Conservation (phyloP, 257 asterid genomes). For the Forsythia viridissima region DNA sequence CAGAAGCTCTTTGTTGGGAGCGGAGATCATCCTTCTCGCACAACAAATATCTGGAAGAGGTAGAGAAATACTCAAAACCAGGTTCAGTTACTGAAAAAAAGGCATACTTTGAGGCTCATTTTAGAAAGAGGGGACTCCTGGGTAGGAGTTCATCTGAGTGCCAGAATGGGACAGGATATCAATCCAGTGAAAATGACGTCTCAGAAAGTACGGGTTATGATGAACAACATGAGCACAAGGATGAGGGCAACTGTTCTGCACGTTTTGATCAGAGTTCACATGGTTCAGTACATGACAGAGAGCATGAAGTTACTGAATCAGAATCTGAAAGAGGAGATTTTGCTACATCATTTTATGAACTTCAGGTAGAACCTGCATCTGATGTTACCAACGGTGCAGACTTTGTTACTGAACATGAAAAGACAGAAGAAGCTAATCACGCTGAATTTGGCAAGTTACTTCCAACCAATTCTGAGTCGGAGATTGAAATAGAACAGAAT, state of each 20-base stretch:
- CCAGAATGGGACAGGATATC: conserved; percentile 37
- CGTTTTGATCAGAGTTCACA: conserved; percentile 28
- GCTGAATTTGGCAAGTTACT: conserved; percentile 23
- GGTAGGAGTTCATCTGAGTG: conserved; percentile 42
- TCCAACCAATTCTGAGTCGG: conserved; percentile 10
- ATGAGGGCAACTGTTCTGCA: conserved; percentile 28
- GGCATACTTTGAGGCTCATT: conserved; percentile 86
- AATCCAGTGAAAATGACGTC: conserved; percentile 40
- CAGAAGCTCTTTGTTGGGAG: conserved; percentile 82
- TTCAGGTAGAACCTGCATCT: conserved; percentile 25
- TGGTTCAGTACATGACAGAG: conserved; percentile 25
- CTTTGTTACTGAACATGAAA: conserved; percentile 23
- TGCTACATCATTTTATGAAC: conserved; percentile 18
- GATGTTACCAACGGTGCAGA: conserved; percentile 4
- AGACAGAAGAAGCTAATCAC: conserved; percentile 23
- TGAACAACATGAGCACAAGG: conserved; percentile 23
- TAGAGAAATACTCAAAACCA: conserved; percentile 77
- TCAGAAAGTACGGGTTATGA: conserved; percentile 31
- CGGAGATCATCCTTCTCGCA: conserved; percentile 84
- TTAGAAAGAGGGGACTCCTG: conserved; percentile 54
- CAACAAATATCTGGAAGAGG: conserved; percentile 86
- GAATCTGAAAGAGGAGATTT: conserved; percentile 17
- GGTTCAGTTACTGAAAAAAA: conserved; percentile 84
- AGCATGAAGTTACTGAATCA: conserved; percentile 20
- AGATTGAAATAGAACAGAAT: conserved; percentile 26